Conservation (phyloP, 352 stramenopile genomes). For the Pythium dissotocum region DNA sequence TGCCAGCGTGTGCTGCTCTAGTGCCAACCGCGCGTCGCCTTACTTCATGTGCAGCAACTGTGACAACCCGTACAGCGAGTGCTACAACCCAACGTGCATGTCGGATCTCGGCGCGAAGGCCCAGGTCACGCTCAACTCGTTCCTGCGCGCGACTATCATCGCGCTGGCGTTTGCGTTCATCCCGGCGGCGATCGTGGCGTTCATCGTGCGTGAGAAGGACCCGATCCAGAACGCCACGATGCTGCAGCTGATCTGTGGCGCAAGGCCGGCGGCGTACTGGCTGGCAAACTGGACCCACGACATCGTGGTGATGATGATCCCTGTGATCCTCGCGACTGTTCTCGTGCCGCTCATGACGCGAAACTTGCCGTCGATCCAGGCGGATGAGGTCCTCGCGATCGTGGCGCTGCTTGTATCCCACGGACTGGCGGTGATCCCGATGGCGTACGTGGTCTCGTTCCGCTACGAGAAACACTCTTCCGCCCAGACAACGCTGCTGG, state of each 20-base stretch:
- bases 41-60: slow-evolving; percentile 51
- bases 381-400: slow-evolving; percentile 42
- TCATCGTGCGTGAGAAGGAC: slow-evolving; percentile 50
- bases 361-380: slow-evolving; percentile 25
- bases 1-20: slow-evolving; percentile 42
- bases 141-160: slow-evolving; percentile 38
- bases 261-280: slow-evolving; percentile 44
- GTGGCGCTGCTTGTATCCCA: slow-evolving; percentile 40
- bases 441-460: slow-evolving; percentile 61
- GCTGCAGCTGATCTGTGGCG: slow-evolving; percentile 48
- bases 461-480: slow-evolving; percentile 54
- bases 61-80: slow-evolving; percentile 27
- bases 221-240: slow-evolving; percentile 52
- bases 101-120: slow-evolving; percentile 36
- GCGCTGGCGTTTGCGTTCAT: slow-evolving; percentile 54
- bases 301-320: slow-evolving; percentile 31
- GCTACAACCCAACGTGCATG: slow-evolving; percentile 40
- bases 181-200: slow-evolving; percentile 42
- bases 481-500: slow-evolving; percentile 61
- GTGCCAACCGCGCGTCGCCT: slow-evolving; percentile 37
- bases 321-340: slow-evolving; percentile 30
- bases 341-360: too few species aligned
- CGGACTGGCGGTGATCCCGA: slow-evolving; percentile 45
- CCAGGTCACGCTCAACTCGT: slow-evolving; percentile 47
- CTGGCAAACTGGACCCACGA: slow-evolving; percentile 44